These are phyloP conservation scores for Acacia confusa DNA, from an alignment of 306 rosid species.

Conservation along the genomic window DNA sequence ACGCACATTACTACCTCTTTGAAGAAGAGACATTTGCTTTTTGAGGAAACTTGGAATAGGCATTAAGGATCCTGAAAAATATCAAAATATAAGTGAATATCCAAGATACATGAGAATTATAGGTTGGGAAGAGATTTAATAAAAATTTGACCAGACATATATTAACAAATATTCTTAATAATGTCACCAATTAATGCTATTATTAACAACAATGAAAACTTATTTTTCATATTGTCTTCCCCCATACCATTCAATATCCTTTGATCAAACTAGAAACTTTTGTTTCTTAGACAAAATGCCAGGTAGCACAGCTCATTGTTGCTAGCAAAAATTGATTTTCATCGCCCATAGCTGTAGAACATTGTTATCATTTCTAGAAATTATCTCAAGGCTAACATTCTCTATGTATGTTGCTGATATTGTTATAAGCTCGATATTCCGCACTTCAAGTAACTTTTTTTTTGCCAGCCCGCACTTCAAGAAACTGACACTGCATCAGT, in stretches of 20 bases:
- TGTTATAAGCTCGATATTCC: slow-evolving; percentile 10
- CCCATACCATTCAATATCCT: not conserved
- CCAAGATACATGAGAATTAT: not conserved
- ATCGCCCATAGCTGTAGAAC: not conserved
- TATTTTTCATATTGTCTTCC: not conserved
- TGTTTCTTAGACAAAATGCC: slow-evolving; percentile 19
- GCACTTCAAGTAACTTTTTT: not conserved
- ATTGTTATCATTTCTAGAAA: not conserved
- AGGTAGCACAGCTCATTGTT: slow-evolving; percentile 12
- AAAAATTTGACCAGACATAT: slow-evolving; percentile 10
- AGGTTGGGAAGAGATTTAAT: not conserved
- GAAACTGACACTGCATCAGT: not conserved
- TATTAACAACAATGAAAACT: not conserved
- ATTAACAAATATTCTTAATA: not conserved
- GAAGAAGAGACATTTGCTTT: slow-evolving; percentile 56
- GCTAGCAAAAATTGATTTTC: not conserved
- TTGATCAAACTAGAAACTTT: not conserved
- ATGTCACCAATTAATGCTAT: slow-evolving; percentile 13
- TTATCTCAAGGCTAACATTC: slow-evolving; percentile 12
- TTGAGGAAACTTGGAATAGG: slow-evolving; percentile 60
- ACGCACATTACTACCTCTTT: slow-evolving; percentile 51
- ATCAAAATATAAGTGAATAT: slow-evolving; percentile 16
- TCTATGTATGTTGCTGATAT: not conserved
- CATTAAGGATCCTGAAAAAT: slow-evolving; percentile 58
- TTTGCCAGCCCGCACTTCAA: not conserved